These are phyloP conservation scores for Penicillium subrubescens DNA, from an alignment of 495 filamentous ascomycete genomes.

Conservation along the genomic window DNA sequence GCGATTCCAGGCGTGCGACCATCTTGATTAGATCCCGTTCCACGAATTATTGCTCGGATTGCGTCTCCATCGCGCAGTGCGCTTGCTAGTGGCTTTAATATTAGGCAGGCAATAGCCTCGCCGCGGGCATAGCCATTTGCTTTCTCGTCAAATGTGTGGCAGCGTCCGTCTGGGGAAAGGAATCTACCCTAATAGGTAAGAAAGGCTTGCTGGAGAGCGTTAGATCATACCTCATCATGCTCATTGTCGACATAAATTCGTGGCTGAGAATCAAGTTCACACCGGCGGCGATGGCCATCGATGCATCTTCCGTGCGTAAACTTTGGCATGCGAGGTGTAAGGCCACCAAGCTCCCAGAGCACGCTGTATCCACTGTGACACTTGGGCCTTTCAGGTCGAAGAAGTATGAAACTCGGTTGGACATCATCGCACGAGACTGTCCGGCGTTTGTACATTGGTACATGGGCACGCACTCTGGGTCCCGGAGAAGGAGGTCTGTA, in stretches of 20 bases:
- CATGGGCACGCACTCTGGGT: conserved; percentile 33
- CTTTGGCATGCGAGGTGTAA: conserved; percentile 52
- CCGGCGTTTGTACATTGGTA: conserved; percentile 38
- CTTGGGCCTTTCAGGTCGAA: conserved; percentile 46
- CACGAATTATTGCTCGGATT: conserved; percentile 46
- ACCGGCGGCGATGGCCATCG: conserved; percentile 40
- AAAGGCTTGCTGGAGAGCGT: no score
- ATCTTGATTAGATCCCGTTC: conserved; percentile 41
- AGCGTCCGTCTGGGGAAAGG: conserved; percentile 37
- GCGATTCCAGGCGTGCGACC: conserved; percentile 33
- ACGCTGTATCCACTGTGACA: conserved; percentile 55
- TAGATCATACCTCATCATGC: conserved; percentile 21
- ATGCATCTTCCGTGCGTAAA: conserved; percentile 44
- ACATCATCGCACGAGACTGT: conserved; percentile 38
- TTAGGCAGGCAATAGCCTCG: conserved; percentile 35
- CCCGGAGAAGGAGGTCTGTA: conserved; percentile 31
- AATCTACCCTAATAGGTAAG: conserved; percentile 9
- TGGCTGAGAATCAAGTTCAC: conserved; percentile 37
- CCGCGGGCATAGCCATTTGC: conserved; percentile 38
- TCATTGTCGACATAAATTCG: conserved; percentile 27
- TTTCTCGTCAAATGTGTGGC: conserved; percentile 37
- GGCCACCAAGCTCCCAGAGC: conserved; percentile 52
- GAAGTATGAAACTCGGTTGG: conserved; percentile 48
- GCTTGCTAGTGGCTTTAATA: conserved; percentile 40
- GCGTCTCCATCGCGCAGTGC: conserved; percentile 38